Evolutionary conservation across 2,329 filamentous ascomycete genomes (phyloP), one percentile per base, ranked within the genome.

Genomic region (Helotiales sp.): DNA sequence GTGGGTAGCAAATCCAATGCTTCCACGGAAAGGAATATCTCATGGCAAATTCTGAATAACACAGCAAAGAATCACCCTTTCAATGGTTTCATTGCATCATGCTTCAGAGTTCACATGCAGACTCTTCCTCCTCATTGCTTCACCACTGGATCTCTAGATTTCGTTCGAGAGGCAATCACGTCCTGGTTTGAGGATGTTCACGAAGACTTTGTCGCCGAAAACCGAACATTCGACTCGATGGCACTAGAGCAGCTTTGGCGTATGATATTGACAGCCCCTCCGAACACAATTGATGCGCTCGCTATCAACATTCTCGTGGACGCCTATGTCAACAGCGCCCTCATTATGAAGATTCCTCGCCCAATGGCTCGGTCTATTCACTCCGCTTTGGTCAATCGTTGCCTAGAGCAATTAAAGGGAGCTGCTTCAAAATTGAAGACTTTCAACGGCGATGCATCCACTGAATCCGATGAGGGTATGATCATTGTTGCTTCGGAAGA

Each of bases 161-260:
- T 92, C 72, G 83, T 92, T 22, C 82, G 84, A 47, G 82, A 83
- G 40, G 80, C 81, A 11, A 78, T 89, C 15, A 67, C 84, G 32
- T 80, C 81, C 5, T 79, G 84, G 45, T 78, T 87, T 5, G 82
- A 86, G 54, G 84, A 86, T 45, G 79, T 66, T 24, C 58, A 77
- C 26, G 81, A 81, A 24, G 81, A 84, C 58, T 75, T 83, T 22
- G 78, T 88, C 24, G 83, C 86, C 64, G 84, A 86, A 54, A 80
- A 83, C 7, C 80, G 82, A n/a, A 79, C 82, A 11, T 76, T 87
- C 30, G 81, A 85, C 71, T 85, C 82, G 68, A 85, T 78, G 70
- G 86, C 80, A 28, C 82, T 86, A 50, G 91, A 96, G 72, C 86
- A 93, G 65, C 81, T 97, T n/a, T 97, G 94, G 94, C 87, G 88